Evolutionary conservation across 805 yeast species (phyloP).

Genomic region (Danielia oregonensis): DNA sequence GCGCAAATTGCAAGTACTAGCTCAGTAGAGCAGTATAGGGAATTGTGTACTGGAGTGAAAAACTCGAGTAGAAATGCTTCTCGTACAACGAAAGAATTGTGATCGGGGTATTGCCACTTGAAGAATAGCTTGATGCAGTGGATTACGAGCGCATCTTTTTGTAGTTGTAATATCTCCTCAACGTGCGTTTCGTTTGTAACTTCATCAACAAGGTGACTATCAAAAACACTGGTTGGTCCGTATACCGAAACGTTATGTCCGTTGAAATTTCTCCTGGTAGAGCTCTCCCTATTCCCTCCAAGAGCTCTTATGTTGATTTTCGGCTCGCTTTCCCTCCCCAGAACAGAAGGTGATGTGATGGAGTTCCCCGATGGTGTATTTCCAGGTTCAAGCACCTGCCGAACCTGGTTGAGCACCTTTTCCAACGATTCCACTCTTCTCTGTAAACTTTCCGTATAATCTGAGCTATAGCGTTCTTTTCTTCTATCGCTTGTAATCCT

Average conservation of each 20-base stretch:
- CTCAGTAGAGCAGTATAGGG: constrained; percentile 3
- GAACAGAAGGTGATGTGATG: background rate
- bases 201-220: constrained; percentile 1
- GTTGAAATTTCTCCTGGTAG: background rate
- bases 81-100: constrained; percentile 2
- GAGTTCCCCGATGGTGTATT: too few species aligned
- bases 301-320: background rate
- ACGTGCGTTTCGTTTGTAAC: constrained; percentile 1
- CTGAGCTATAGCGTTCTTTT: constrained; percentile 2
- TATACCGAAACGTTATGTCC: background rate
- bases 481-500: constrained; percentile 2
- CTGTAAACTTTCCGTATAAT: constrained; percentile 1
- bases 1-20: constrained; percentile 3
- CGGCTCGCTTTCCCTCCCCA: background rate
- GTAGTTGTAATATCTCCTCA: constrained; percentile 1
- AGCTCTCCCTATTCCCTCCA: background rate
- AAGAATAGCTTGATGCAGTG: constrained; percentile 1
- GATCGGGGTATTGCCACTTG: constrained; percentile 5
- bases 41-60: background rate
- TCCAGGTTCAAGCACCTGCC: background rate
- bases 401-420: background rate
- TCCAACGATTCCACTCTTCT: constrained; percentile 1
- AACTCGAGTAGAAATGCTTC: constrained; percentile 4
- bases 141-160: background rate
- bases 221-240: constrained; percentile 3